phyloP scores from a whole-genome alignment of 2,329 filamentous ascomycete genomes.

The Emergomyces pasteurianus region DNA sequence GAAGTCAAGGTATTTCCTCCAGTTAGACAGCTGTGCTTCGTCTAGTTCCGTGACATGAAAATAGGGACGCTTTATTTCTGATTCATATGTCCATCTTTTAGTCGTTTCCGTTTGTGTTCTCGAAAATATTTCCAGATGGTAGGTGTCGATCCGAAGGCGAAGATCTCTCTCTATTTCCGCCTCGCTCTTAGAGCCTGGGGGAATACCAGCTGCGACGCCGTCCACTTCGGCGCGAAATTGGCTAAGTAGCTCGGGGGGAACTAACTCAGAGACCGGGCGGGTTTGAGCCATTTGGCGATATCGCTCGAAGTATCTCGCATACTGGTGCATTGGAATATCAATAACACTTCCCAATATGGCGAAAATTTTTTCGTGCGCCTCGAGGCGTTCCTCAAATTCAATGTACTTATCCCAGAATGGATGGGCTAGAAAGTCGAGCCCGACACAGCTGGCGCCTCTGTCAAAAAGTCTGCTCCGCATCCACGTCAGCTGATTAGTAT shows the following conservation, averaged over 20 bases:
- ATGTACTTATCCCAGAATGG: constrained; percentile 99
- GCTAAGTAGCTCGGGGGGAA: constrained; percentile 53
- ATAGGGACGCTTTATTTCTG: constrained; percentile 88
- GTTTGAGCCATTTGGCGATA: constrained; percentile 66
- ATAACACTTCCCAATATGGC: constrained; percentile 72
- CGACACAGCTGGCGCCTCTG: constrained; percentile 70
- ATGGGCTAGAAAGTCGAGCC: constrained; percentile 85
- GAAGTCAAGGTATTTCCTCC: constrained; percentile 93
- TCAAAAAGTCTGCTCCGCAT: constrained; percentile 66
- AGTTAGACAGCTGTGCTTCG: constrained; percentile 71
- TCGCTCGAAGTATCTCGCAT: constrained; percentile 85
- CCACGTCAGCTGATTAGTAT: constrained; percentile 29
- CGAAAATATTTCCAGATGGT: constrained; percentile 70
- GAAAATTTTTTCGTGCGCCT: constrained; percentile 74
- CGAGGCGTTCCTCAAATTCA: constrained; percentile 86
- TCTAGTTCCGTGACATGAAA: constrained; percentile 94
- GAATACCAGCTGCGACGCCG: constrained; percentile 32
- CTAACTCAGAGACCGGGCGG: constrained; percentile 61
- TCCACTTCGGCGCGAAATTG: constrained; percentile 63
- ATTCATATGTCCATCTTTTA: constrained; percentile 90
- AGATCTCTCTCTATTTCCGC: constrained; percentile 75
- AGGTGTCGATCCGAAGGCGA: constrained; percentile 63
- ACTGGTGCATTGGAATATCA: constrained; percentile 88
- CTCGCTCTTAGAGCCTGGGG: constrained; percentile 46
- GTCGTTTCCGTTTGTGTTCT: constrained; percentile 76